Evolutionary conservation across 2,329 filamentous ascomycete genomes (phyloP).

Genomic region (Rhexocercosporidium sp.): DNA sequence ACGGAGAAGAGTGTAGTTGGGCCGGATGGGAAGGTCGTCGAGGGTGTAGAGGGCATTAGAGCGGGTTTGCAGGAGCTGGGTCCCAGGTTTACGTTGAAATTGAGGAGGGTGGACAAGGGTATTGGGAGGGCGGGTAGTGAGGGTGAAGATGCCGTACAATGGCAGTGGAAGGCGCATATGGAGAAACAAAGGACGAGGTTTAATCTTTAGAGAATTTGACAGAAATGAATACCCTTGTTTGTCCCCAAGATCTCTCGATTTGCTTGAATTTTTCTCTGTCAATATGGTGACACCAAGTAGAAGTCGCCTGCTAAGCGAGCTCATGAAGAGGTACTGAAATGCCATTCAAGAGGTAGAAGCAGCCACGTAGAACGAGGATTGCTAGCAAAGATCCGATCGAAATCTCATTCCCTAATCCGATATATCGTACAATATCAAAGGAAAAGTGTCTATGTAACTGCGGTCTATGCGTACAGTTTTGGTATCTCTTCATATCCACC

Average conservation of each 20-base stretch:
- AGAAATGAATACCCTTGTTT: not conserved
- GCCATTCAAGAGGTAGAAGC: no score
- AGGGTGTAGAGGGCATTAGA: conserved; percentile 83
- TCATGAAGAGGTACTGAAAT: no score
- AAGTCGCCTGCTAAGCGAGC: not conserved
- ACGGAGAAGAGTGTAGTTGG: conserved; percentile 87
- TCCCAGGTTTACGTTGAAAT: conserved; percentile 82
- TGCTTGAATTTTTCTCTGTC: not conserved
- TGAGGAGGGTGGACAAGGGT: conserved; percentile 89
- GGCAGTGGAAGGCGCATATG: conserved; percentile 96
- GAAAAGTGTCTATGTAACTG: not conserved
- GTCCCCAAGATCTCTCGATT: not conserved
- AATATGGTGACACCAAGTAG: not conserved
- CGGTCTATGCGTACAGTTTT: not conserved
- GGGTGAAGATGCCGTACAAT: conserved; percentile 58
- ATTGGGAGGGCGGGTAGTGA: conserved; percentile 72
- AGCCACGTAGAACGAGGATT: not conserved
- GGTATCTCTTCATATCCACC: not conserved
- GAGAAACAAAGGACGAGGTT: conserved; percentile 95
- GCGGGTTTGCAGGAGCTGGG: conserved; percentile 91
- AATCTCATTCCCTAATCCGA: no score
- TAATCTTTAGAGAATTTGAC: conserved; percentile 68
- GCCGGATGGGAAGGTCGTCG: conserved; percentile 80
- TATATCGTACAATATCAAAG: not conserved
- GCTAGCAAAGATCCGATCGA: not conserved